Percentiles rank a stretch among this genome's conserved stretches.
phyloP scores from a whole-genome alignment of 179 eudicot species.

The Sideroxylon spinosum region DNA sequence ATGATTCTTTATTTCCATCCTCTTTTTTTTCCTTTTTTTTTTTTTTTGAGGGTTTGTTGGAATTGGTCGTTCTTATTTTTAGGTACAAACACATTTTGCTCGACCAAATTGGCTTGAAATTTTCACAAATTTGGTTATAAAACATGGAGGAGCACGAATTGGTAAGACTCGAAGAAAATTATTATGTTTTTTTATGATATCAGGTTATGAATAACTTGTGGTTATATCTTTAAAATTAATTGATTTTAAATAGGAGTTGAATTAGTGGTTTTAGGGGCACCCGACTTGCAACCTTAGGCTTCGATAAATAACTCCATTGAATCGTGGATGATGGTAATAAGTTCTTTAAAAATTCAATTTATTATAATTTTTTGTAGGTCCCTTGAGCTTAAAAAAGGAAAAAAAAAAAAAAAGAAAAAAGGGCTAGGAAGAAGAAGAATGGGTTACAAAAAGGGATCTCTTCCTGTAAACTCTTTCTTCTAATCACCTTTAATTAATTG shows the following conservation, averaged over 20 bases:
- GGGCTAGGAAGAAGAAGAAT: neutral
- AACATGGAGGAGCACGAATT: slow-evolving; percentile 28
- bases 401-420: too few relatives aligned
- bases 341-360: neutral
- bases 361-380: neutral
- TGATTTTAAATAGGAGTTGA: neutral
- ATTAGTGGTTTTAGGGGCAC: neutral
- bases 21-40: neutral
- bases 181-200: too few relatives aligned
- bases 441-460: neutral
- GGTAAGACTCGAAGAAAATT: slow-evolving; percentile 20
- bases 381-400: too few relatives aligned
- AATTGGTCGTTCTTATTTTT: neutral
- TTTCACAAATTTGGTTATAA: slow-evolving; percentile 29
- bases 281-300: neutral
- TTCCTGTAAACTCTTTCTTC: neutral
- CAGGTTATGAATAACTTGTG: neutral
- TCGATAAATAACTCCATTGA: neutral
- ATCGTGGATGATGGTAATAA: neutral
- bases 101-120: slow-evolving; percentile 39
- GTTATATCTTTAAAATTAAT: neutral
- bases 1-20: too few relatives aligned
- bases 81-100: slow-evolving; percentile 42
- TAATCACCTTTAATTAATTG: neutral
- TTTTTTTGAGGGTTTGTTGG: neutral